A percentile compares a stretch with the other conserved stretches of the same genome.
These are phyloP conservation scores for Haplosporangium gracile DNA, from an alignment of 192 early-diverging fungal genomes.

Conservation along the genomic window DNA sequence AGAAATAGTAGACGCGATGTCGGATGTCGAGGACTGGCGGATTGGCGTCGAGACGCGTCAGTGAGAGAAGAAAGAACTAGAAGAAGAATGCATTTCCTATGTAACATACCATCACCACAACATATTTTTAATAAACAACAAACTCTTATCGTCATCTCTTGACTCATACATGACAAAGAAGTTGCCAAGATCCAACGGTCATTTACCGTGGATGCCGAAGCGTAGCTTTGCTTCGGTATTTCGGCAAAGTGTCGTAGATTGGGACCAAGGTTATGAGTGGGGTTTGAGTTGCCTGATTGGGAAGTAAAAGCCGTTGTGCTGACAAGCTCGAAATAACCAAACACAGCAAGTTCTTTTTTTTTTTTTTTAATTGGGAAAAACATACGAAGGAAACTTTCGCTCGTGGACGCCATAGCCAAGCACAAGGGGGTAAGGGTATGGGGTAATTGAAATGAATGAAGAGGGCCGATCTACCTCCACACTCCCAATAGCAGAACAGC, in stretches of 20 bases:
- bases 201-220: neutral
- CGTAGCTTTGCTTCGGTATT: neutral
- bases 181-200: neutral
- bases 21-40: too few relatives aligned
- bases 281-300: neutral
- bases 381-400: neutral
- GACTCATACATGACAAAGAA: neutral
- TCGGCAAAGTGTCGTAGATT: neutral
- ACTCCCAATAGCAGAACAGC: too few relatives aligned
- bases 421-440: neutral
- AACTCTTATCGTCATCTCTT: neutral
- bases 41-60: neutral
- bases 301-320: neutral
- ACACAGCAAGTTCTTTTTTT: neutral
- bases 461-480: too few relatives aligned
- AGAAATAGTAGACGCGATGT: too few relatives aligned
- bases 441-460: too few relatives aligned
- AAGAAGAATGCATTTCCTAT: neutral
- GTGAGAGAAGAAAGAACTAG: neutral
- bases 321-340: neutral
- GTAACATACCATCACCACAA: conserved; percentile 6
- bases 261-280: neutral
- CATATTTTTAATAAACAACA: neutral
- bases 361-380: too few relatives aligned
- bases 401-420: neutral